A percentile compares a stretch with the other conserved stretches of the same genome.
Conservation (phyloP, 1,284 basidiomycete species). For the Somion occarium region DNA sequence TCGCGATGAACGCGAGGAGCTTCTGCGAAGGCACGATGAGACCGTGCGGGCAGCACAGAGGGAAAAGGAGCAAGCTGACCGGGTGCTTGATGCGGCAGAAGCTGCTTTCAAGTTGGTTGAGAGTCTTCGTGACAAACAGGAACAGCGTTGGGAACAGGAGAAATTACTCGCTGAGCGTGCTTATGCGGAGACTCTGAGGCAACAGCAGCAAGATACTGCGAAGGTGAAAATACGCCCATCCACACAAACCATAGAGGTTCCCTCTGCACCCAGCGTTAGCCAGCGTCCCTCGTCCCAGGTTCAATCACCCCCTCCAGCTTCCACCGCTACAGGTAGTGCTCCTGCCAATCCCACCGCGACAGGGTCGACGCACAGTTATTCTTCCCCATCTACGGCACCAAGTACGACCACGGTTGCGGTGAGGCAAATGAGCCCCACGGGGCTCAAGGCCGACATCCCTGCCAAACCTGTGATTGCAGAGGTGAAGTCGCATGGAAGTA, state of each 20-base stretch:
- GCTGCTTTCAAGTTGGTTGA: slow-evolving; percentile 14
- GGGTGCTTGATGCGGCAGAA: slow-evolving; percentile 11
- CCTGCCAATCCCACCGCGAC: not conserved
- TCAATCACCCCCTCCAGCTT: not conserved
- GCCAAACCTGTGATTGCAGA: not conserved
- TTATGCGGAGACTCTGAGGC: not conserved
- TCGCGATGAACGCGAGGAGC: slow-evolving; percentile 16
- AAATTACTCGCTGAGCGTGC: slow-evolving; percentile 2
- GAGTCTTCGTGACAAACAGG: slow-evolving; percentile 11
- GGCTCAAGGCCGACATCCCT: not conserved
- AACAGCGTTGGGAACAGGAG: slow-evolving; percentile 14
- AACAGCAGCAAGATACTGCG: not conserved
- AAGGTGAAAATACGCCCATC: not conserved
- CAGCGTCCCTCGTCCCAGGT: not conserved
- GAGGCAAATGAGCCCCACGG: too few species aligned
- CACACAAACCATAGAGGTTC: not conserved
- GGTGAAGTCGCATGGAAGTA: not conserved
- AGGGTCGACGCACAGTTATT: too few species aligned
- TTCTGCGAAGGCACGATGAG: slow-evolving; percentile 16
- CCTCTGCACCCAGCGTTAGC: not conserved
- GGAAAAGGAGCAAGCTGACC: slow-evolving; percentile 17
- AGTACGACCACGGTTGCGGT: too few species aligned
- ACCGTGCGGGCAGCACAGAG: slow-evolving; percentile 15
- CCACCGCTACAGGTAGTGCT: too few species aligned
- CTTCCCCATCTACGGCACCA: too few species aligned